These are phyloP conservation scores for Schwanniomyces etchellsii DNA, from an alignment of 1,139 yeast species.

Conservation along the genomic window DNA sequence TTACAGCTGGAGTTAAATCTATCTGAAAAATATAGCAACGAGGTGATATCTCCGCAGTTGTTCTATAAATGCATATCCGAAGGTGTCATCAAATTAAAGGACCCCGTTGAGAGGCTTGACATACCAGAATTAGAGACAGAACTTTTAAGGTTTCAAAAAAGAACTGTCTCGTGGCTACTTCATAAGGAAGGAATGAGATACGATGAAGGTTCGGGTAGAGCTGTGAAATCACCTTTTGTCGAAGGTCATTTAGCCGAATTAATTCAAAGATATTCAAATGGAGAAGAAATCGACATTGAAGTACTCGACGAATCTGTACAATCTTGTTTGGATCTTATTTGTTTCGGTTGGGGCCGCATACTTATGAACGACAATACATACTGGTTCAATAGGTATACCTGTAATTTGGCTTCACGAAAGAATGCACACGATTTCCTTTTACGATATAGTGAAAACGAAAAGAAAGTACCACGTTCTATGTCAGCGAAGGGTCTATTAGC, in stretches of 20 bases:
- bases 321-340: conserved; percentile 27
- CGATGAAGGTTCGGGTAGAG: conserved; percentile 20
- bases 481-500: conserved; percentile 70
- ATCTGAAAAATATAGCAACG: conserved; percentile 2
- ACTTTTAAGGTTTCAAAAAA: conserved; percentile 54
- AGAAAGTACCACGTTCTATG: conserved; percentile 11
- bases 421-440: conserved; percentile 23
- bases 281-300: conserved; percentile 4
- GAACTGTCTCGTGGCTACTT: conserved; percentile 63
- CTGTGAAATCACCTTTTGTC: conserved; percentile 14
- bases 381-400: conserved; percentile 49
- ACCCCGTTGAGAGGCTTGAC: conserved; percentile 17
- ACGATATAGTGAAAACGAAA: conserved; percentile 9
- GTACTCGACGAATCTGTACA: conserved; percentile 11
- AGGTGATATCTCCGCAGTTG: conserved; percentile 16
- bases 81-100: conserved; percentile 20
- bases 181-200: conserved; percentile 50
- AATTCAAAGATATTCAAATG: conserved; percentile 1
- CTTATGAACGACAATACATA: conserved; percentile 11
- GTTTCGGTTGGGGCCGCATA: conserved; percentile 50
- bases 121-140: conserved; percentile 46
- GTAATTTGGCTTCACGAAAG: conserved; percentile 34
- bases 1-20: background rate
- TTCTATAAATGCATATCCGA: conserved; percentile 34
- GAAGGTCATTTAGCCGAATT: conserved; percentile 6